These are phyloP conservation scores for Mallotus repandus DNA, from an alignment of 441 rosid genomes.

Conservation along the genomic window DNA sequence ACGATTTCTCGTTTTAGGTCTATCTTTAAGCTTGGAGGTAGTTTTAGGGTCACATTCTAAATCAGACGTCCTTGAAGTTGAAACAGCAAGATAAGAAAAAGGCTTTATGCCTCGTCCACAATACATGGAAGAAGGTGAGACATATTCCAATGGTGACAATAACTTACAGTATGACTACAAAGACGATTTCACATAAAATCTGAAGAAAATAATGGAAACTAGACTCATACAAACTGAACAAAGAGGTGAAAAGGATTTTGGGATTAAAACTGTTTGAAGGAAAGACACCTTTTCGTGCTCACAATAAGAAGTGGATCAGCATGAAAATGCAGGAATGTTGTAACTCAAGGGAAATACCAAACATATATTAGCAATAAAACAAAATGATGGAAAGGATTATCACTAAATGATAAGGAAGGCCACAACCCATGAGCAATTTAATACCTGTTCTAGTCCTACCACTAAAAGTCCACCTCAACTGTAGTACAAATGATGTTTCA, in stretches of 20 bases:
- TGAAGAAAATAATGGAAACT: constrained; percentile 8
- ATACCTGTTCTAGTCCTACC: not conserved
- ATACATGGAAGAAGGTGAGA: not conserved
- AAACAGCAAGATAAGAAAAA: constrained; percentile 34
- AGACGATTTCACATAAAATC: not conserved
- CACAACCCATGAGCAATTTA: not conserved
- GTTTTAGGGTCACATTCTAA: constrained; percentile 40
- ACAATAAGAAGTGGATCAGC: not conserved
- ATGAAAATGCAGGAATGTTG: not conserved
- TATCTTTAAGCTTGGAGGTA: constrained; percentile 26
- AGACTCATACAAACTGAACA: constrained; percentile 14
- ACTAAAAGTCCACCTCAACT: not conserved
- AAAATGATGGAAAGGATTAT: not conserved
- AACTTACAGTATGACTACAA: not conserved
- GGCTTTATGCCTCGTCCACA: constrained; percentile 12
- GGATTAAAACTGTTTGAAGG: constrained; percentile 28
- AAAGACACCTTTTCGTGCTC: constrained; percentile 29
- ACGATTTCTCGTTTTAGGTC: constrained; percentile 20
- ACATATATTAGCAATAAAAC: not conserved
- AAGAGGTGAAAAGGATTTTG: constrained; percentile 27
- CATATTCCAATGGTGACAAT: not conserved
- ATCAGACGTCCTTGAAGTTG: constrained; percentile 35
- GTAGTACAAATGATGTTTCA: not conserved
- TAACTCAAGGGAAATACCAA: not conserved
- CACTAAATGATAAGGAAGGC: not conserved